These are phyloP conservation scores for Rhodotorula sp. DNA, from an alignment of 1,284 basidiomycete genomes.

Conservation along the genomic window DNA sequence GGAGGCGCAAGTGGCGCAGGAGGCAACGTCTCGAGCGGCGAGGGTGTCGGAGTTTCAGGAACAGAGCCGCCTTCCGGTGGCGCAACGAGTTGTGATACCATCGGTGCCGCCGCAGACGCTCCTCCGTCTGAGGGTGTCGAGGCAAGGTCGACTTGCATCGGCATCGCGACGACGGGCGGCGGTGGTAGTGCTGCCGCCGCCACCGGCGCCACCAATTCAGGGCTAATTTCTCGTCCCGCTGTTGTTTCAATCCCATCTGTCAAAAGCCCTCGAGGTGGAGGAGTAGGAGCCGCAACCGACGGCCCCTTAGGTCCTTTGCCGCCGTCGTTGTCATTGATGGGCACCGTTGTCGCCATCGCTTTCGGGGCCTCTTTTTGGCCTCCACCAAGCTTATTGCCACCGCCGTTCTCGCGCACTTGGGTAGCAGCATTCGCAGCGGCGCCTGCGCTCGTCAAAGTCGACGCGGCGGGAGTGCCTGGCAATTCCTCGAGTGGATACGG, in stretches of 20 bases:
- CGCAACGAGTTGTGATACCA: not conserved
- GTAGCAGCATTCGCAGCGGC: not conserved
- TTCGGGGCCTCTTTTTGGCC: not conserved
- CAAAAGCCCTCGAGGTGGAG: not conserved
- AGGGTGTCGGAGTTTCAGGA: not conserved
- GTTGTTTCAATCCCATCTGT: not conserved
- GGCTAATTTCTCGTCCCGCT: not conserved
- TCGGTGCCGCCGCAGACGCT: not conserved
- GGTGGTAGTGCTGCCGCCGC: not conserved
- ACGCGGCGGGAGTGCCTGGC: not conserved
- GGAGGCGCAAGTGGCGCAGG: not conserved
- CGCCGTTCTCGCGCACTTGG: not conserved
- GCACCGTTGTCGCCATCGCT: too few species aligned
- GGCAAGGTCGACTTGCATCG: not conserved
- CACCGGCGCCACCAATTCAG: not conserved
- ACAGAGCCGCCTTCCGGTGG: not conserved
- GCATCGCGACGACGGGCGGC: not conserved
- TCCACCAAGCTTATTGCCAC: constrained; percentile 1
- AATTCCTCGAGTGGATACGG: constrained; percentile 42
- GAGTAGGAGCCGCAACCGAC: not conserved
- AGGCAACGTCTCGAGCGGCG: not conserved
- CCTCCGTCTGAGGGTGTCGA: not conserved
- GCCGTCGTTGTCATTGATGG: not conserved
- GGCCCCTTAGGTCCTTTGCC: too few species aligned
- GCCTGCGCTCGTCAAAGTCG: not conserved